Percentiles rank a stretch among this genome's conserved stretches.
Conservation (phyloP, 148 eudicot genomes). For the Polygonum maritimum region DNA sequence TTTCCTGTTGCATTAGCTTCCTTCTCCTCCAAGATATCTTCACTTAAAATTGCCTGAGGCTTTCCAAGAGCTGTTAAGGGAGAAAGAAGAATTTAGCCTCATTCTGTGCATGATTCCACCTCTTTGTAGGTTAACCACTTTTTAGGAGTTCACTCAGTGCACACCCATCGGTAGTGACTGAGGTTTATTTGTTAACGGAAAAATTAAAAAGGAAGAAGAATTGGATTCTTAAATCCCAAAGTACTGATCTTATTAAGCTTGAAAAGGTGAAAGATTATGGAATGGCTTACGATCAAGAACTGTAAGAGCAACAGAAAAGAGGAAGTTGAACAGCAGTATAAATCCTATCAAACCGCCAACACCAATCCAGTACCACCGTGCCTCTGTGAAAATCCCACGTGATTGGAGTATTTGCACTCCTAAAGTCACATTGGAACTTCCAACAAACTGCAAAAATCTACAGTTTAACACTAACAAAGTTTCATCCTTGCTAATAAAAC, state of each 20-base stretch:
- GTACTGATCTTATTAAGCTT: background rate
- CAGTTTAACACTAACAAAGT: no score
- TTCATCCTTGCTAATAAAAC: no score
- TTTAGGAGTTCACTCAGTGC: no score
- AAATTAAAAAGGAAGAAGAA: background rate
- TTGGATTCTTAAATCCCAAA: background rate
- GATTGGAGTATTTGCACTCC: slow-evolving; percentile 27
- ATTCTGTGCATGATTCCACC: background rate
- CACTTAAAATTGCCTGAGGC: slow-evolving; percentile 17
- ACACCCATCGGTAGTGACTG: no score
- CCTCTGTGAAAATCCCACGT: slow-evolving; percentile 21
- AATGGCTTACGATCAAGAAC: slow-evolving; percentile 16
- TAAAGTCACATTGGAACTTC: slow-evolving; percentile 15
- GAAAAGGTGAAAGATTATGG: background rate
- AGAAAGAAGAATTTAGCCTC: no score
- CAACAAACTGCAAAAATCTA: background rate
- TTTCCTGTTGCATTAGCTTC: background rate
- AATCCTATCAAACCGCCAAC: slow-evolving; percentile 31
- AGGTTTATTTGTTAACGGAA: no score
- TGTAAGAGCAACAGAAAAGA: slow-evolving; percentile 24
- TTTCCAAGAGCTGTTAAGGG: slow-evolving; percentile 28
- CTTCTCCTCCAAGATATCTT: background rate
- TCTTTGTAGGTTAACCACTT: no score
- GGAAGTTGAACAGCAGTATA: slow-evolving; percentile 28
- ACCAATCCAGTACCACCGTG: slow-evolving; percentile 43